phyloP scores from a whole-genome alignment of 2,329 filamentous ascomycete genomes.

The Boeremia exigua region DNA sequence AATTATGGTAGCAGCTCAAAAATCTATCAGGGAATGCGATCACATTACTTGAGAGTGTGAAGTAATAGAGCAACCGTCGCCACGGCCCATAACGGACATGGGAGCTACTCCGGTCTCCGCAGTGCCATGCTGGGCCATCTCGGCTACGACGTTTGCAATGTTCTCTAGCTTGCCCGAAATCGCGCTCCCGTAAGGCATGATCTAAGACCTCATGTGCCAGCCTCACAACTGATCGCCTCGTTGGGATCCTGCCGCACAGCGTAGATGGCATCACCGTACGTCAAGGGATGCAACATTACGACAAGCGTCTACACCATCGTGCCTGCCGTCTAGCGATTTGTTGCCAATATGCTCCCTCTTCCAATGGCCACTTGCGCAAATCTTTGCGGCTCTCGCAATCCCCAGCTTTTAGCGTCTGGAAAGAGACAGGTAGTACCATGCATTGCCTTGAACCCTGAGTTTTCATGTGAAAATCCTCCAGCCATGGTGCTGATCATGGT shows the following conservation, averaged over 20 bases:
- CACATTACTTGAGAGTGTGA: background rate
- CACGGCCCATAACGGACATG: background rate
- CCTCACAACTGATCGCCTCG: background rate
- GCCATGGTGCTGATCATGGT: conserved; percentile 13
- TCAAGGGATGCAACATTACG: conserved; percentile 6
- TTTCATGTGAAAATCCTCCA: conserved; percentile 16
- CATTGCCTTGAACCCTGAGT: conserved; percentile 4
- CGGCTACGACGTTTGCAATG: background rate
- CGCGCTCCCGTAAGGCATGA: background rate
- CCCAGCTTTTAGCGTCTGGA: background rate
- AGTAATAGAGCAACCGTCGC: background rate
- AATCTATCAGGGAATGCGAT: background rate
- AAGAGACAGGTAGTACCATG: background rate
- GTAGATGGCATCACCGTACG: background rate
- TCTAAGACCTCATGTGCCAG: background rate
- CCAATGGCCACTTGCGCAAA: conserved; percentile 3
- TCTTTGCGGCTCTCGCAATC: conserved; percentile 19
- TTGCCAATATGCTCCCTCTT: background rate
- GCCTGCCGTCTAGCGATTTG: conserved; percentile 2
- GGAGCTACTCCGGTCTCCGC: background rate
- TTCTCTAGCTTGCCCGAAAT: background rate
- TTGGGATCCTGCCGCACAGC: background rate
- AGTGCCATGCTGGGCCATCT: background rate
- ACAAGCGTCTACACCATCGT: background rate
- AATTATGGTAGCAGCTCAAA: background rate